phyloP scores from a whole-genome alignment of 306 rosid species.

The Cyamopsis tetragonoloba region DNA sequence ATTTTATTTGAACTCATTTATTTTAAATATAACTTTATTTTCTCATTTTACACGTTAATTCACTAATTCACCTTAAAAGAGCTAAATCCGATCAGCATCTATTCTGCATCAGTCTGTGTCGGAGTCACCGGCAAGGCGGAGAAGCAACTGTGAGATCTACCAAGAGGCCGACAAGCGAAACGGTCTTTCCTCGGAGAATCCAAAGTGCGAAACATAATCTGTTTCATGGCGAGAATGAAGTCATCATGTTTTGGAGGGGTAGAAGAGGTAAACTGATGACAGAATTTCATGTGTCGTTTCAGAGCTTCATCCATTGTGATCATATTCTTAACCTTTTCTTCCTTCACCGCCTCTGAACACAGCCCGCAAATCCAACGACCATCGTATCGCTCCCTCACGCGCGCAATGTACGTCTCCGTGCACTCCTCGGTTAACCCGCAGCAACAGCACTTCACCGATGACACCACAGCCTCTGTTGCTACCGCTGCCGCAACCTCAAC shows the following conservation, averaged over 20 bases:
- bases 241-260: constrained; percentile 39
- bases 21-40: too few relatives aligned
- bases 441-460: constrained; percentile 55
- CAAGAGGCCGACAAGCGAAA: constrained; percentile 39
- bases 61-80: too few relatives aligned
- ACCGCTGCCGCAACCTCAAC: neutral
- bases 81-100: too few relatives aligned
- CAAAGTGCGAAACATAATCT: constrained; percentile 51
- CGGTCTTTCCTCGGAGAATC: constrained; percentile 47
- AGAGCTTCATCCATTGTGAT: constrained; percentile 64
- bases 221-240: constrained; percentile 56
- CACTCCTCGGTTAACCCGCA: constrained; percentile 81
- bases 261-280: constrained; percentile 52
- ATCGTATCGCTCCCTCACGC: constrained; percentile 51
- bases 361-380: constrained; percentile 88
- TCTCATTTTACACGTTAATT: too few relatives aligned
- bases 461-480: constrained; percentile 26
- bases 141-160: constrained; percentile 59
- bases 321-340: constrained; percentile 30
- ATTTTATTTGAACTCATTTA: too few relatives aligned
- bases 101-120: neutral
- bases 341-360: constrained; percentile 71
- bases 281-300: constrained; percentile 48
- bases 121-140: constrained; percentile 32
- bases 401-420: constrained; percentile 52